phyloP scores from a whole-genome alignment of 2,329 filamentous ascomycete species.

The Aspergillus carbonarius region DNA sequence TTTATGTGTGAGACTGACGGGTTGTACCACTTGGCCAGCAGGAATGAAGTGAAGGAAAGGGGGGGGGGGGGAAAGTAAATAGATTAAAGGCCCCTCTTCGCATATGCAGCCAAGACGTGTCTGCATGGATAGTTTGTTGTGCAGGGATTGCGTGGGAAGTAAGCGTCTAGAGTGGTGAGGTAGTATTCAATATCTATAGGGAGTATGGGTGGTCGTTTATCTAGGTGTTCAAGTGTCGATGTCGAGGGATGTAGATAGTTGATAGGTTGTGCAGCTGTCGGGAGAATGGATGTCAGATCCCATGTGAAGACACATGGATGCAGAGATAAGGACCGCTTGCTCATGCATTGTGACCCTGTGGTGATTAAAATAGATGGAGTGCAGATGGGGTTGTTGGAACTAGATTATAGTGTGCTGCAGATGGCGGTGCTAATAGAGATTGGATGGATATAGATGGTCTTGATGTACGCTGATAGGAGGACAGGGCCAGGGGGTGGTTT shows the following conservation, averaged over 20 bases:
- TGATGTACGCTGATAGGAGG: too few relatives aligned
- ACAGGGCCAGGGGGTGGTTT: too few relatives aligned
- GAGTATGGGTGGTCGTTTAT: too few relatives aligned
- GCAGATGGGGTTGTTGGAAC: not conserved
- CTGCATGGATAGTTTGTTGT: not conserved
- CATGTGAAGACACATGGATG: not conserved
- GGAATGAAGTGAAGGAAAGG: not conserved
- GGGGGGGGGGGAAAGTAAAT: not conserved
- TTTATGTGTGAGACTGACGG: too few relatives aligned
- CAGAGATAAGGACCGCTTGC: not conserved
- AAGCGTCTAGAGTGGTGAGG: too few relatives aligned
- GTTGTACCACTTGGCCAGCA: not conserved
- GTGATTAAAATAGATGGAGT: not conserved
- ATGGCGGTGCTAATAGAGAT: not conserved
- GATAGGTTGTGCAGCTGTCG: not conserved
- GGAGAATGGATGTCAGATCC: not conserved
- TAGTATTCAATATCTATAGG: too few relatives aligned
- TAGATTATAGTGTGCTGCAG: not conserved
- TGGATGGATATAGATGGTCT: too few relatives aligned
- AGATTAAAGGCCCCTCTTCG: not conserved
- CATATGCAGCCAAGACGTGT: not conserved
- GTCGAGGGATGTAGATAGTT: too few relatives aligned
- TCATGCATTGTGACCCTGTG: not conserved
- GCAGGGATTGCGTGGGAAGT: too few relatives aligned
- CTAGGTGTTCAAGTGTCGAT: too few relatives aligned